Conservation (phyloP, 2,329 filamentous ascomycete species). For the Ascomycota sp. region DNA sequence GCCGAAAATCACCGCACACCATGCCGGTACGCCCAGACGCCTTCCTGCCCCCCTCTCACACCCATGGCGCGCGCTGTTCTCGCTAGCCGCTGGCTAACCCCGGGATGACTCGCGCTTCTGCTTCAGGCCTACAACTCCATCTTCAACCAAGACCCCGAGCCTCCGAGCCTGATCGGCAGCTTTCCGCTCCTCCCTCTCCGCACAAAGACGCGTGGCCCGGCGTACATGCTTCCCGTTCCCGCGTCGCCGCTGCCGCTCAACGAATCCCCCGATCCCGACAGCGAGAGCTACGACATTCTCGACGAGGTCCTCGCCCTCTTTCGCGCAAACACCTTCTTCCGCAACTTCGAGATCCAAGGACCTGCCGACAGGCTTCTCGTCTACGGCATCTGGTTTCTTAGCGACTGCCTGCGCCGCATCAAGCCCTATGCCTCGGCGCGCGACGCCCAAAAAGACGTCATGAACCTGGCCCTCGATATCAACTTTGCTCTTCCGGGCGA, state of each 20-base stretch:
- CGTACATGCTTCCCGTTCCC: slow-evolving; percentile 55
- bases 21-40: no score
- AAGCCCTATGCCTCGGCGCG: slow-evolving; percentile 47
- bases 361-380: slow-evolving; percentile 85
- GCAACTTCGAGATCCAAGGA: slow-evolving; percentile 98
- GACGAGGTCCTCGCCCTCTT: slow-evolving; percentile 88
- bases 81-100: no score
- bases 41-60: no score
- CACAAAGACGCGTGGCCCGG: slow-evolving; percentile 87
- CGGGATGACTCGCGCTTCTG: no score
- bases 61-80: no score
- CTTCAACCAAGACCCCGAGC: slow-evolving; percentile 66
- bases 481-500: slow-evolving; percentile 93
- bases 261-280: slow-evolving; percentile 59
- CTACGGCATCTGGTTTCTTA: slow-evolving; percentile 90
- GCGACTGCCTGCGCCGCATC: slow-evolving; percentile 76
- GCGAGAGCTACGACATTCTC: slow-evolving; percentile 85
- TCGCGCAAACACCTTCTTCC: slow-evolving; percentile 96
- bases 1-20: no score
- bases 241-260: slow-evolving; percentile 33
- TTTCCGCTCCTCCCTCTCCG: slow-evolving; percentile 87
- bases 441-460: slow-evolving; percentile 51
- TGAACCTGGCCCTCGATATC: slow-evolving; percentile 74
- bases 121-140: slow-evolving; percentile 87
- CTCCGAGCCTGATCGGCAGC: slow-evolving; percentile 52